phyloP scores from a whole-genome alignment of 192 early-diverging fungal genomes.

The Endogone sp. region DNA sequence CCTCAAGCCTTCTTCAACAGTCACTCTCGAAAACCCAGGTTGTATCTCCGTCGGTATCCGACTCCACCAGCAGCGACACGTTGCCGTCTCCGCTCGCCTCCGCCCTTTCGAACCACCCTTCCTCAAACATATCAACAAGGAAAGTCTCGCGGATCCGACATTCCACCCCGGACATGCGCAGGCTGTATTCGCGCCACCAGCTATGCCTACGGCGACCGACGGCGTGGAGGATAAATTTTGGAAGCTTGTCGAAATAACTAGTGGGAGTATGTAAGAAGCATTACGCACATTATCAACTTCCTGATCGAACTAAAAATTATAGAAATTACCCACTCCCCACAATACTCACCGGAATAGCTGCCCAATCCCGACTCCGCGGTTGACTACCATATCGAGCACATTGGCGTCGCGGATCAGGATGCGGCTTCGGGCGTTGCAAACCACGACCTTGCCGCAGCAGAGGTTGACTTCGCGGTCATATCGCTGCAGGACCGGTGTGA shows the following conservation, averaged over 20 bases:
- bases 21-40: neutral
- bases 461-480: constrained; percentile 41
- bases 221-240: constrained; percentile 32
- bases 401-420: constrained; percentile 30
- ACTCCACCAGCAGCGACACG: constrained; percentile 13
- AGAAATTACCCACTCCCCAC: neutral
- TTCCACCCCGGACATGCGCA: constrained; percentile 30
- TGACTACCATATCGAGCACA: constrained; percentile 30
- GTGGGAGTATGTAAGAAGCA: neutral
- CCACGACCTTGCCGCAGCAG: constrained; percentile 21
- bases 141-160: constrained; percentile 35
- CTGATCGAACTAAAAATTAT: no score
- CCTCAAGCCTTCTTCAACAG: no score
- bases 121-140: constrained; percentile 23
- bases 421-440: constrained; percentile 38
- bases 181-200: constrained; percentile 38
- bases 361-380: constrained; percentile 38
- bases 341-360: constrained; percentile 34
- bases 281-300: no score
- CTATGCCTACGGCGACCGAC: constrained; percentile 28
- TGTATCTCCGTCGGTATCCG: neutral
- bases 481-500: constrained; percentile 16
- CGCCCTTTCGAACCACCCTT: constrained; percentile 20
- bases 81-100: no score
- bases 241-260: constrained; percentile 31